These are phyloP conservation scores for Phytophthora sansomeana DNA, from an alignment of 352 stramenopile genomes.

Conservation along the genomic window DNA sequence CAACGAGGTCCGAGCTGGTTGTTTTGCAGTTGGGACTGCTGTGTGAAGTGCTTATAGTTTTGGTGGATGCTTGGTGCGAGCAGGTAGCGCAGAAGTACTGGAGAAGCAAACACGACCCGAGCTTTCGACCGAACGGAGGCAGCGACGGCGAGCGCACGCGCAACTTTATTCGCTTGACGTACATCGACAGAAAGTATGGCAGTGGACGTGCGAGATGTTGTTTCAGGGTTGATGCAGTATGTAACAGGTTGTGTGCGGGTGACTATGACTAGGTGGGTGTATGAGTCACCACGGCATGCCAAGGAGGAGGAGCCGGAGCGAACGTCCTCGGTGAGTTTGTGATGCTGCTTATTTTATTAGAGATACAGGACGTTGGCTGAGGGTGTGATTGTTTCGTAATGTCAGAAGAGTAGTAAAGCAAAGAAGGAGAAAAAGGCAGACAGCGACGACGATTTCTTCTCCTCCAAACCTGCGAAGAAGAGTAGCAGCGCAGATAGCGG, in stretches of 20 bases:
- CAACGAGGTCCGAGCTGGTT: constrained; percentile 73
- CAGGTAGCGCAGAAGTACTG: constrained; percentile 89
- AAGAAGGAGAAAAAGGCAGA: constrained; percentile 54
- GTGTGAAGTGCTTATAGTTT: background rate
- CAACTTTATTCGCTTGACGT: constrained; percentile 91
- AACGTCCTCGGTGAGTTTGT: constrained; percentile 45
- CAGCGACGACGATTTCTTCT: constrained; percentile 61
- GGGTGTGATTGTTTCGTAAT: background rate
- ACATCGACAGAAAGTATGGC: constrained; percentile 87
- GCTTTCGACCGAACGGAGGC: constrained; percentile 73
- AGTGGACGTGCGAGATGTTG: background rate
- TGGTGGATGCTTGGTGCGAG: background rate
- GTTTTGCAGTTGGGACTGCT: background rate
- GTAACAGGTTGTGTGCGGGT: background rate
- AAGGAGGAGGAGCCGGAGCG: constrained; percentile 50
- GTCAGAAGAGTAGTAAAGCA: constrained; percentile 50
- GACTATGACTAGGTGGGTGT: constrained; percentile 66
- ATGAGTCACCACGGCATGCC: constrained; percentile 71
- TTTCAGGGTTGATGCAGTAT: background rate
- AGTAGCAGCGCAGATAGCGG: constrained; percentile 30
- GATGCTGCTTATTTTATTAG: background rate
- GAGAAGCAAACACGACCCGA: constrained; percentile 83
- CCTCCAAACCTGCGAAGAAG: constrained; percentile 41
- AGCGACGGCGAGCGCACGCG: constrained; percentile 83
- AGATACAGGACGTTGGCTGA: background rate